Conservation (phyloP, 75 land plant genomes). For the Pinus albicaulis region DNA sequence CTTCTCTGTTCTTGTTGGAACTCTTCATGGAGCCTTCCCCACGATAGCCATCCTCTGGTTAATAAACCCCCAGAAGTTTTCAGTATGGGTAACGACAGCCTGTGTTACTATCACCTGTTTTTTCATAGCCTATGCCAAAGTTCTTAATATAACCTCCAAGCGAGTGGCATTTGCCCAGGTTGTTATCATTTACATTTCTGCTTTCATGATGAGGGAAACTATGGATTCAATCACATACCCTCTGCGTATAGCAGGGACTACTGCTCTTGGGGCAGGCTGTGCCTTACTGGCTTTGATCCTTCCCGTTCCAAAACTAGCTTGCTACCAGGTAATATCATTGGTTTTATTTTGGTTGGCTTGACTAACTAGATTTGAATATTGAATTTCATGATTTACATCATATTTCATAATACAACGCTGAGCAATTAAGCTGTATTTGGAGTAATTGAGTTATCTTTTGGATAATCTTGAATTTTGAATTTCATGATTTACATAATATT, state of each 20-base stretch:
- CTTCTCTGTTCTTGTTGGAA: slow-evolving; percentile 25
- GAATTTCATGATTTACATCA: too few relatives aligned
- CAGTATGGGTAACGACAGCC: slow-evolving; percentile 6
- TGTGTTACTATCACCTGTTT: slow-evolving; percentile 38
- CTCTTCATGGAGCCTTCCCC: slow-evolving; percentile 25
- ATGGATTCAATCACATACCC: slow-evolving; percentile 42
- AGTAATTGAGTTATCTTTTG: too few relatives aligned
- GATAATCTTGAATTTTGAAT: too few relatives aligned
- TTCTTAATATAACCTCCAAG: slow-evolving; percentile 35
- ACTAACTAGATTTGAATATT: too few relatives aligned
- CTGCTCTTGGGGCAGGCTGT: slow-evolving; percentile 54
- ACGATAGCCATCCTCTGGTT: slow-evolving; percentile 20
- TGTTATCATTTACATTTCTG: slow-evolving; percentile 45
- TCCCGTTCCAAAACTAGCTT: slow-evolving; percentile 64
- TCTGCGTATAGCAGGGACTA: slow-evolving; percentile 48
- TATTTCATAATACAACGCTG: too few relatives aligned
- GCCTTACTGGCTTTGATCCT: slow-evolving; percentile 50
- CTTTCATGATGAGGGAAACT: slow-evolving; percentile 14
- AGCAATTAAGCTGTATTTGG: too few relatives aligned
- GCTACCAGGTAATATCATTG: slow-evolving; percentile 29
- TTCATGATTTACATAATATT: too few relatives aligned
- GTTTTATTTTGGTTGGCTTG: too few relatives aligned
- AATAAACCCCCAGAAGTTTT: slow-evolving; percentile 21
- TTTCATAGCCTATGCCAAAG: slow-evolving; percentile 34
- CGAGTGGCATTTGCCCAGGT: slow-evolving; percentile 60